Evolutionary conservation across 768 basidiomycete species (phyloP), one percentile per base, ranked within the genome.

Genomic region (Clavulina sp.): DNA sequence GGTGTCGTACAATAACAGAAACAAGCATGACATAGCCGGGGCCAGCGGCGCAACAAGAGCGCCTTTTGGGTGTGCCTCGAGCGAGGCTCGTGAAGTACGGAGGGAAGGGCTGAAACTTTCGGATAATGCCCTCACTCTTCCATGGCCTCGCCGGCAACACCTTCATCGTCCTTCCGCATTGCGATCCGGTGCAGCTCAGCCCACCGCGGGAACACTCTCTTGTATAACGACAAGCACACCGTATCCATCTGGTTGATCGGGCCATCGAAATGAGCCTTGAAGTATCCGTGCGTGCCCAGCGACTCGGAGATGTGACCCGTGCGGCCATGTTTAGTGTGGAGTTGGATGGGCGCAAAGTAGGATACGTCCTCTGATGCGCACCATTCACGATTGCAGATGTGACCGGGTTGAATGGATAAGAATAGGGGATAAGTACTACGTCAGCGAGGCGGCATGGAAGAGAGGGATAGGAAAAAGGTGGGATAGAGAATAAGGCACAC

Each of bases 221-320:
- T 99, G 69, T 99, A 96, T 52, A 99, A 62, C 41, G 81, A 79
- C 82, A 97, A 83, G 64, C 91, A 95, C 52, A 96, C 76, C 16
- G 89, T 93, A 58, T 97, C 95, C 89, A 95, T 93, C 69, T 91
- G 88, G 61, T 75, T 82, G 59, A 96, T 79, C 21, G 84, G 86
- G 13, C 85, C 87, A 61, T 95, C 91, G 65, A 91, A 89, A 63
- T 86, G 76, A 18, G 89, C 92, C 70, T 97, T 97, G 74, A 91
- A 88, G 67, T 96, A 89, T 29, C 93, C 95, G 61, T 99, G 93
- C 29, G 91, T 97, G 44, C 93, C 93, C 18, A 99, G 78, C 5
- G 87, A 82, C 66, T 91, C 92, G 46, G 72, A 73, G 58, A 92
- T 85, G 65, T 99, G 91, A 2, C 93, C 95, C 24, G 72, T 73